Conservation (phyloP, 148 eudicot genomes). For the Camellia sinensis region DNA sequence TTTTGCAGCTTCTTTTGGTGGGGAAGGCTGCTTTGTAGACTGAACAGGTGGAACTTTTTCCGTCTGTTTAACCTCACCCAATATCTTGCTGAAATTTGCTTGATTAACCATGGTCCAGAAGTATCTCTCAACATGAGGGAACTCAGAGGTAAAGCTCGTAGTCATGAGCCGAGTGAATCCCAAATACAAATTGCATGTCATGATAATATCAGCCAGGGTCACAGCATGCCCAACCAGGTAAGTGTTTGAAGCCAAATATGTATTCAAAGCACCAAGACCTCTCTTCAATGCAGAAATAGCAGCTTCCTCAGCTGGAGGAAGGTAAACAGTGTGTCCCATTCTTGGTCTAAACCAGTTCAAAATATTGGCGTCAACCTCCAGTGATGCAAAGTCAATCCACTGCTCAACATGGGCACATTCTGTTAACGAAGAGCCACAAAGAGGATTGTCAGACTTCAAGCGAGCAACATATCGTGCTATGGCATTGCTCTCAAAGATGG, state of each 20-base stretch:
- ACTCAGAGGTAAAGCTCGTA: conserved; percentile 70
- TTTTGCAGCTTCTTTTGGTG: conserved; percentile 52
- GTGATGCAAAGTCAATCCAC: no score
- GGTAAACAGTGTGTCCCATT: no score
- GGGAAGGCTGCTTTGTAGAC: conserved; percentile 48
- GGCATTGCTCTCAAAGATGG: no score
- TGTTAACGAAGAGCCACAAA: no score
- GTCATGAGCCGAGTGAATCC: conserved; percentile 52
- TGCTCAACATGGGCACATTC: no score
- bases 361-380: no score
- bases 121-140: conserved; percentile 78
- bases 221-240: conserved; percentile 65
- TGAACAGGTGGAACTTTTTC: conserved; percentile 49
- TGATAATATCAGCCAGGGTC: conserved; percentile 71
- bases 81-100: conserved; percentile 63
- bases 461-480: no score
- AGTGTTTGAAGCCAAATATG: conserved; percentile 62
- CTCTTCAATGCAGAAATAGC: conserved; percentile 62
- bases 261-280: conserved; percentile 60
- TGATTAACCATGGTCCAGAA: conserved; percentile 79
- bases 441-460: no score
- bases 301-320: conserved; percentile 73
- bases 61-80: conserved; percentile 60
- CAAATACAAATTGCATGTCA: conserved; percentile 46
- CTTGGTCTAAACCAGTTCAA: no score